Conservation (phyloP, 108 stramenopile genomes). For the Schizochytrium sp. region DNA sequence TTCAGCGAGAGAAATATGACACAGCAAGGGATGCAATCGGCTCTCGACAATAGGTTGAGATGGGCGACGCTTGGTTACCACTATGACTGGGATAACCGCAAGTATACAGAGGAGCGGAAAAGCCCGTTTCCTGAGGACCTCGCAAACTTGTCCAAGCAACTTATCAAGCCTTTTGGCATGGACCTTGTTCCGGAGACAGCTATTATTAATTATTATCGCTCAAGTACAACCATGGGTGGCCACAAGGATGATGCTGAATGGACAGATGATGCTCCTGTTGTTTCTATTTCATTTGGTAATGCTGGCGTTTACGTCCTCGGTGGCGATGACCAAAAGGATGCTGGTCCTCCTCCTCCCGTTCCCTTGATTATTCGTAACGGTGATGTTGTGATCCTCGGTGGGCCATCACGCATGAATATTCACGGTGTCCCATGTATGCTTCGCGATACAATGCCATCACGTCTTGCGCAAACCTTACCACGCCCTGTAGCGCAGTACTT, state of each 20-base stretch:
- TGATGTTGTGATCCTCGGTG: slow-evolving; percentile 65
- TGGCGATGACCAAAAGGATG: slow-evolving; percentile 37
- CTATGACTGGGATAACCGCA: slow-evolving; percentile 63
- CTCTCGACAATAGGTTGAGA: neutral
- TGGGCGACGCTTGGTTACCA: slow-evolving; percentile 62
- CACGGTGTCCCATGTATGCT: slow-evolving; percentile 66
- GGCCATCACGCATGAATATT: slow-evolving; percentile 58
- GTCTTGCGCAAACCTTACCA: neutral
- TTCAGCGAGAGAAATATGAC: slow-evolving; percentile 43
- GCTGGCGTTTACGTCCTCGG: slow-evolving; percentile 65
- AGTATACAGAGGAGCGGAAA: slow-evolving; percentile 58
- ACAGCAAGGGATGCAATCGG: neutral
- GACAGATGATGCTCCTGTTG: slow-evolving; percentile 58
- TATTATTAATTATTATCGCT: slow-evolving; percentile 67
- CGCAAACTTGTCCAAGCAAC: neutral
- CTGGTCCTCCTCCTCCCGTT: slow-evolving; percentile 37
- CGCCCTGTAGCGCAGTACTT: neutral
- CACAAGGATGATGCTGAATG: slow-evolving; percentile 67
- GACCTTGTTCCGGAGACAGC: slow-evolving; percentile 65
- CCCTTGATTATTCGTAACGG: slow-evolving; percentile 62
- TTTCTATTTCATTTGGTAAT: slow-evolving; percentile 63
- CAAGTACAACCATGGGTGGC: slow-evolving; percentile 66
- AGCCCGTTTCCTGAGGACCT: slow-evolving; percentile 53
- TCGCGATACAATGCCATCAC: neutral
- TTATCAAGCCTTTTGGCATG: neutral